A percentile compares a stretch with the other conserved stretches of the same genome.
These are phyloP conservation scores for Gigaspora rosea DNA, from an alignment of 192 early-diverging fungal species.

Conservation along the genomic window DNA sequence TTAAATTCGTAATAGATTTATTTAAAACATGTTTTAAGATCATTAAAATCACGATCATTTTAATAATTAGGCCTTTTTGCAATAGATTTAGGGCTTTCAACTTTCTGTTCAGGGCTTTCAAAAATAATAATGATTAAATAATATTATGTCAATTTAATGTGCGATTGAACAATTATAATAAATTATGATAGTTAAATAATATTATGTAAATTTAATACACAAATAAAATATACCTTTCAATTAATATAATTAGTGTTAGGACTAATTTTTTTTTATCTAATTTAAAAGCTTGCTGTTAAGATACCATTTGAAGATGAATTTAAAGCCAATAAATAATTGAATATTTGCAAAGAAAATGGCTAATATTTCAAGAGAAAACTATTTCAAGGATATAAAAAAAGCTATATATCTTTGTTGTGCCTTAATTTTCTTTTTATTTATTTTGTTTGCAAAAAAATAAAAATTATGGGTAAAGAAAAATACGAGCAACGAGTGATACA, in stretches of 20 bases:
- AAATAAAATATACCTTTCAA: too few species aligned
- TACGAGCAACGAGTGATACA: slow-evolving; percentile 8
- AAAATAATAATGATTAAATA: too few species aligned
- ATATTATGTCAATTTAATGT: too few species aligned
- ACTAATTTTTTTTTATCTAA: neutral
- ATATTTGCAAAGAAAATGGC: slow-evolving; percentile 23
- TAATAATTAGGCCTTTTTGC: too few species aligned
- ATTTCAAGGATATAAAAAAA: neutral
- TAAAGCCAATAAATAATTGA: slow-evolving; percentile 19
- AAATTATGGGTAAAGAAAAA: neutral
- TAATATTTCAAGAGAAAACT: neutral
- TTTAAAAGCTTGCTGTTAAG: slow-evolving; percentile 4
- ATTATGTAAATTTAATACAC: too few species aligned
- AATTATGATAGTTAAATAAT: too few species aligned
- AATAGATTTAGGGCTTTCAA: too few species aligned
- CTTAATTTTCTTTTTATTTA: neutral
- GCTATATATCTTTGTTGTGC: neutral
- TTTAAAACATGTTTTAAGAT: too few species aligned
- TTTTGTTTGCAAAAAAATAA: neutral
- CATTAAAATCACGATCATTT: too few species aligned
- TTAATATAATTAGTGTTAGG: neutral
- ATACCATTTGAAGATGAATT: slow-evolving; percentile 21
- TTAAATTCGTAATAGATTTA: too few species aligned
- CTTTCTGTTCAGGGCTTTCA: too few species aligned
- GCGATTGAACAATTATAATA: too few species aligned